These are phyloP conservation scores for Aegilops speltoides DNA, from an alignment of 176 grass and related monocot genomes.

Conservation along the genomic window DNA sequence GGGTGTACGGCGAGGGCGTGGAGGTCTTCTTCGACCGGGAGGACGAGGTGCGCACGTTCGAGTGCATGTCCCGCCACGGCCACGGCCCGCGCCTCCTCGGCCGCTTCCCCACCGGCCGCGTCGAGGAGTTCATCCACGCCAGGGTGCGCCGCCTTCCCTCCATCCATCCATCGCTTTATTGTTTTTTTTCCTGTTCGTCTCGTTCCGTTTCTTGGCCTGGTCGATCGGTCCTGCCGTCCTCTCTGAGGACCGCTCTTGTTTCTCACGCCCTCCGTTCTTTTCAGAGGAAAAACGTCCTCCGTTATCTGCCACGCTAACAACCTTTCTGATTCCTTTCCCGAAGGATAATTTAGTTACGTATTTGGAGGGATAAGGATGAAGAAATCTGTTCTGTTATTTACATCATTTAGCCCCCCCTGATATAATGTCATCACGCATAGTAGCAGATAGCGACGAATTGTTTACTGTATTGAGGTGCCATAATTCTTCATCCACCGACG, in stretches of 20 bases:
- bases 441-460: neutral
- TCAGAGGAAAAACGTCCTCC: neutral
- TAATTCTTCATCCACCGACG: conserved; percentile 9
- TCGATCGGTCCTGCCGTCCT: neutral
- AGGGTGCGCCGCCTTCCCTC: conserved; percentile 31
- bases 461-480: neutral
- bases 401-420: neutral
- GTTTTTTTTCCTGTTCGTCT: neutral
- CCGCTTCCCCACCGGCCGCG: conserved; percentile 62
- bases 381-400: neutral
- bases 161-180: neutral
- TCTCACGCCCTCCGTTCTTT: neutral
- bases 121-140: conserved; percentile 86
- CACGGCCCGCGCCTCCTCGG: conserved; percentile 66
- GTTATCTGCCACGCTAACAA: neutral
- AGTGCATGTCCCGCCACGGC: conserved; percentile 72
- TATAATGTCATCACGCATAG: neutral
- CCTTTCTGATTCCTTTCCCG: neutral
- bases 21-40: conserved; percentile 65
- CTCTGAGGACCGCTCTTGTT: conserved; percentile 1
- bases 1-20: conserved; percentile 67
- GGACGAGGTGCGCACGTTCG: conserved; percentile 67
- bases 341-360: neutral
- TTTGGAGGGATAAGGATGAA: neutral
- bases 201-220: neutral